Conservation (phyloP, 2,329 filamentous ascomycete species). For the Penicillium sp. region DNA sequence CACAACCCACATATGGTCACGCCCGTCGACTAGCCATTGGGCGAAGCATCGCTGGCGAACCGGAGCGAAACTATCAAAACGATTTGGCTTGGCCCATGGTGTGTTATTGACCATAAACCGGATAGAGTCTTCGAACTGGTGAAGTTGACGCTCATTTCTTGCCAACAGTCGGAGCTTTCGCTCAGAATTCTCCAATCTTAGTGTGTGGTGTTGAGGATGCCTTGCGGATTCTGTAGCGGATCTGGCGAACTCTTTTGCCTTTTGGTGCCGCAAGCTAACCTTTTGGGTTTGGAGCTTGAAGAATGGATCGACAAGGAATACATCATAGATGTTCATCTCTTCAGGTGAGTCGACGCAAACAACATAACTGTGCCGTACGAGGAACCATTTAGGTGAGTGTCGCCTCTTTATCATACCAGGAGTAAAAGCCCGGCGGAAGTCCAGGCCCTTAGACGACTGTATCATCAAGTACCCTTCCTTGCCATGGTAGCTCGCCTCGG, state of each 20-base stretch:
- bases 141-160: slow-evolving; percentile 84
- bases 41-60: slow-evolving; percentile 85
- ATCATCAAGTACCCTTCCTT: slow-evolving; percentile 96
- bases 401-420: slow-evolving; percentile 78
- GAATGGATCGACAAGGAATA: slow-evolving; percentile 91
- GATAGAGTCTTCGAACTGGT: slow-evolving; percentile 94
- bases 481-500: slow-evolving; percentile 95
- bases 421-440: slow-evolving; percentile 80
- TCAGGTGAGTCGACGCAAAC: slow-evolving; percentile 98
- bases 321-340: slow-evolving; percentile 98
- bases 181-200: slow-evolving; percentile 90
- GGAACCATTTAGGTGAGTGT: slow-evolving; percentile 94
- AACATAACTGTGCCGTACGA: slow-evolving; percentile 96
- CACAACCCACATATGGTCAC: slow-evolving; percentile 99
- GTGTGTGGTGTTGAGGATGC: slow-evolving; percentile 75
- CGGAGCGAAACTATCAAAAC: slow-evolving; percentile 93
- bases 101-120: slow-evolving; percentile 82
- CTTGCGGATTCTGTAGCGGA: slow-evolving; percentile 66
- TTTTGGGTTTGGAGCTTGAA: slow-evolving; percentile 81
- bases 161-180: slow-evolving; percentile 89
- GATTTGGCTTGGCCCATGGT: slow-evolving; percentile 79
- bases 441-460: slow-evolving; percentile 85
- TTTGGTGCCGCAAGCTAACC: slow-evolving; percentile 56
- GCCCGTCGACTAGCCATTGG: slow-evolving; percentile 94
- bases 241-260: slow-evolving; percentile 66